These are phyloP conservation scores for Acanthamoeba quina DNA, from an alignment of 208 protist genomes.

Conservation along the genomic window DNA sequence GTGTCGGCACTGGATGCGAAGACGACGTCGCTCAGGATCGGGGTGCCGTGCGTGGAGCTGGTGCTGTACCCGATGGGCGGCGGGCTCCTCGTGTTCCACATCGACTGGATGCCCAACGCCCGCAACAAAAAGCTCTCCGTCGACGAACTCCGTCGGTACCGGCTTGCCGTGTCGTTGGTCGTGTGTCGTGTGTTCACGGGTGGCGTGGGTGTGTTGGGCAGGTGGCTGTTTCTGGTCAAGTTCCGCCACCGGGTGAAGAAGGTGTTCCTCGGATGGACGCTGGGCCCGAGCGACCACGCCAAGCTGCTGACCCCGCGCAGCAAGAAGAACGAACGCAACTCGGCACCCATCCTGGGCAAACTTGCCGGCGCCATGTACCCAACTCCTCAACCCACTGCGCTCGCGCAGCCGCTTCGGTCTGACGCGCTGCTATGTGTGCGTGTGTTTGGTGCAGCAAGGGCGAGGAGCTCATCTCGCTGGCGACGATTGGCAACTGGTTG, in stretches of 20 bases:
- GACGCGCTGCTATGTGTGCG: no score
- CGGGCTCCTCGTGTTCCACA: slow-evolving; percentile 49
- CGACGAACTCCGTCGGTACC: slow-evolving; percentile 53
- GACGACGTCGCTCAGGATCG: no score
- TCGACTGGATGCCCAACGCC: slow-evolving; percentile 56
- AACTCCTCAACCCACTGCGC: background rate
- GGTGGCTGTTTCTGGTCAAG: slow-evolving; percentile 59
- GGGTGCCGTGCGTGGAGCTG: slow-evolving; percentile 46
- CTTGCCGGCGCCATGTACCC: slow-evolving; percentile 10
- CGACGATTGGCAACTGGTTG: slow-evolving; percentile 62
- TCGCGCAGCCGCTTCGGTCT: no score
- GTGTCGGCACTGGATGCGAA: no score
- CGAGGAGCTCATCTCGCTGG: slow-evolving; percentile 51
- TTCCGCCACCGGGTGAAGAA: slow-evolving; percentile 63
- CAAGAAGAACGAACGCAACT: background rate
- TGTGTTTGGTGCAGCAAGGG: background rate
- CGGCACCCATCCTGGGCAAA: slow-evolving; percentile 6
- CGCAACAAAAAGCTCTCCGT: slow-evolving; percentile 30
- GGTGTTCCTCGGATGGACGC: slow-evolving; percentile 51
- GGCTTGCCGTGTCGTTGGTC: background rate
- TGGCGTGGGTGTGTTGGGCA: background rate
- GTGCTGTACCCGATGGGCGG: slow-evolving; percentile 43
- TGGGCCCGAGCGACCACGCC: background rate
- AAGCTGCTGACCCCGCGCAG: slow-evolving; percentile 35
- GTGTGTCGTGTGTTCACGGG: background rate